Evolutionary conservation across 805 yeast species (phyloP), one percentile per base, ranked within the genome.

Genomic region (Kodamaea kakaduensis): DNA sequence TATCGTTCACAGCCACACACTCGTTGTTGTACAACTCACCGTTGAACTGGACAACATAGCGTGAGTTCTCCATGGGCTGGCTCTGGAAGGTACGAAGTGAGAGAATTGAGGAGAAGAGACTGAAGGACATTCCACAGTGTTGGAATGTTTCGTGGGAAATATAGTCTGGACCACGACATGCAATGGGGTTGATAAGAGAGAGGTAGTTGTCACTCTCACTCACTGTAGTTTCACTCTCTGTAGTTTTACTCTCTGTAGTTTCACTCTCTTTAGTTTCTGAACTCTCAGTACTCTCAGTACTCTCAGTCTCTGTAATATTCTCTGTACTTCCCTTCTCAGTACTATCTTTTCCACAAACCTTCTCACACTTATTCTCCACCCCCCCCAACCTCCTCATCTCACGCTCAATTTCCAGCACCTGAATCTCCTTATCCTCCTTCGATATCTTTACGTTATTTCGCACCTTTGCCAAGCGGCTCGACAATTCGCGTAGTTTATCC

Each of bases 11-110:
- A 4, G 47, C 43, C 20, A 63, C 45, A 15, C 82, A 71, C 23
- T 71, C 81, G 1, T 54, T 45, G 43, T 81, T 81, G 56, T 93
- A 93, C 8, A 93, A 58, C 49, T 93, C 97, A 0, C 98, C 99
- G 54, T 94, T 93, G 59, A 83, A 90, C 51, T 87, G 95, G 6
- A 94, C 51, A 0, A 46, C 64, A 44, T 30, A 51, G 3, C 59
- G 44, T 3, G 47, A 53, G 8, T 38, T 47, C 6, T 43, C 44
- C 3, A 78, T 44, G 0, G 97, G 96, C 56, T 93, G 99, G 19
- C 59, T 45, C 0, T 85, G 78, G 47, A 84, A 75, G 0, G 97
- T 97, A 38, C 98, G 67, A 26, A 93, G 59, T 0, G 95, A 81
- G 12, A 93, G 64, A 0, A 93, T 86, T 0, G 97, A 83, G 0